Evolutionary conservation across 352 stramenopile genomes (phyloP).

Genomic region (Pythium apleroticum): DNA sequence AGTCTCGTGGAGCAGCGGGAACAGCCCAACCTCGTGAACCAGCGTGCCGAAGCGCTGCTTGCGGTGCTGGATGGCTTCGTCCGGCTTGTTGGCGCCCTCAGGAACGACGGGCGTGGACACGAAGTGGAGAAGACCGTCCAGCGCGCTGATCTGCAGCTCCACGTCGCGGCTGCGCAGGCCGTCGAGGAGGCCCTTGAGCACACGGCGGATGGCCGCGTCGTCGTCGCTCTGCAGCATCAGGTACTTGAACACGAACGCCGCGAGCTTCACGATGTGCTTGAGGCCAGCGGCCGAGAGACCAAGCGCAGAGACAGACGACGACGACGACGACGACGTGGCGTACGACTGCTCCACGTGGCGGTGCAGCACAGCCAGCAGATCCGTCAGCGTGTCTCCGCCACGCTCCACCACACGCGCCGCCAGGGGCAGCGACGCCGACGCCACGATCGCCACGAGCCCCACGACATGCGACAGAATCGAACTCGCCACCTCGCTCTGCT

Average conservation of each 20-base stretch:
- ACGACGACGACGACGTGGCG: conserved; percentile 9
- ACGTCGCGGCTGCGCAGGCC: conserved; percentile 64
- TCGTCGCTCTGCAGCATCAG: conserved; percentile 51
- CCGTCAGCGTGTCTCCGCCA: conserved; percentile 23
- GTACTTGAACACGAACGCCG: conserved; percentile 77
- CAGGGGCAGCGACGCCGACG: conserved; percentile 58
- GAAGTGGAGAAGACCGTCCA: conserved; percentile 77
- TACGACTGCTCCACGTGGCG: conserved; percentile 59
- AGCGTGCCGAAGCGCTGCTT: conserved; percentile 54
- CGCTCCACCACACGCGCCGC: conserved; percentile 33
- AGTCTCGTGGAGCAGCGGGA: conserved; percentile 64
- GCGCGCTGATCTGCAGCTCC: conserved; percentile 63
- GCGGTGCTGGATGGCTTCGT: conserved; percentile 26
- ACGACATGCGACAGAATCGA: conserved; percentile 48
- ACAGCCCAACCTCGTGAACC: conserved; percentile 73
- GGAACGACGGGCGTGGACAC: conserved; percentile 42
- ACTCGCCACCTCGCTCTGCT: conserved; percentile 23
- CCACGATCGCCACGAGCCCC: conserved; percentile 51
- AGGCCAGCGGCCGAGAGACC: conserved; percentile 39
- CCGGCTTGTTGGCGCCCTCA: conserved; percentile 16
- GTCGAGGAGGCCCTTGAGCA: conserved; percentile 62
- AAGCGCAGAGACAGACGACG: background rate
- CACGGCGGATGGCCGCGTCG: conserved; percentile 45
- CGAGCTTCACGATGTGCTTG: conserved; percentile 73
- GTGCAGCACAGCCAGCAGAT: conserved; percentile 46